Conservation (phyloP, 192 early-diverging fungal species). For the Fimicolochytrium jonesii region DNA sequence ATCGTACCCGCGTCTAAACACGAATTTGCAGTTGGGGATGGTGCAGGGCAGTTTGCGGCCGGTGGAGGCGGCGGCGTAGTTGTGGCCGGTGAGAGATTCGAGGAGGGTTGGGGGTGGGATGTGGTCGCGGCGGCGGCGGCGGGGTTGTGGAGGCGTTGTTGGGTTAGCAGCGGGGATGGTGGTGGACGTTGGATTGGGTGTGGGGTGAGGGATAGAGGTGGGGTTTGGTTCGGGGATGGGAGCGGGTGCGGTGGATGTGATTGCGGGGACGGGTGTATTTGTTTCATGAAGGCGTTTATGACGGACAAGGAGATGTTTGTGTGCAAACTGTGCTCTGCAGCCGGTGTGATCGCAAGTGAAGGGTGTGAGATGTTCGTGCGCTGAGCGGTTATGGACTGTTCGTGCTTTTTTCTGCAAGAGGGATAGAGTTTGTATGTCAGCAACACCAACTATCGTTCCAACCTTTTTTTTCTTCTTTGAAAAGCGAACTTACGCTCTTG, state of each 20-base stretch:
- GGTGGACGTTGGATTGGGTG: background rate
- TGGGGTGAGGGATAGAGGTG: background rate
- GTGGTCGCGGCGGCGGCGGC: background rate
- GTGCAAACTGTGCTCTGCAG: slow-evolving; percentile 8
- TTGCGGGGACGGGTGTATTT: too few relatives aligned
- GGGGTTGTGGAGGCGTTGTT: background rate
- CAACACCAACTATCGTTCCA: too few relatives aligned
- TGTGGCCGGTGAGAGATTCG: slow-evolving; percentile 8
- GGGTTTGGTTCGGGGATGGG: too few relatives aligned
- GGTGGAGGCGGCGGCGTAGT: background rate
- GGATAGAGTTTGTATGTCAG: too few relatives aligned
- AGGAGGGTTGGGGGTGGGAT: slow-evolving; percentile 1
- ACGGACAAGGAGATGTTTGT: slow-evolving; percentile 14
- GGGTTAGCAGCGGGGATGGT: background rate
- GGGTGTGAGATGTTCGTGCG: slow-evolving; percentile 7
- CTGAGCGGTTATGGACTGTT: background rate
- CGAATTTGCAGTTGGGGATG: background rate
- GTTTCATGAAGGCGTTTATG: slow-evolving; percentile 9
- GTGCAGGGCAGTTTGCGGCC: background rate
- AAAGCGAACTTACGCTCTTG: slow-evolving; percentile 5
- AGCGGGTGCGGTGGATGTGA: too few relatives aligned
- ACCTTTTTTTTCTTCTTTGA: too few relatives aligned
- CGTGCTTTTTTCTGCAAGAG: too few relatives aligned
- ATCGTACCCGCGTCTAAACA: slow-evolving; percentile 12
- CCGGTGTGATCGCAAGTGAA: slow-evolving; percentile 1